Evolutionary conservation across 192 early-diverging fungal genomes (phyloP).

Genomic region (Coemansia sp.): DNA sequence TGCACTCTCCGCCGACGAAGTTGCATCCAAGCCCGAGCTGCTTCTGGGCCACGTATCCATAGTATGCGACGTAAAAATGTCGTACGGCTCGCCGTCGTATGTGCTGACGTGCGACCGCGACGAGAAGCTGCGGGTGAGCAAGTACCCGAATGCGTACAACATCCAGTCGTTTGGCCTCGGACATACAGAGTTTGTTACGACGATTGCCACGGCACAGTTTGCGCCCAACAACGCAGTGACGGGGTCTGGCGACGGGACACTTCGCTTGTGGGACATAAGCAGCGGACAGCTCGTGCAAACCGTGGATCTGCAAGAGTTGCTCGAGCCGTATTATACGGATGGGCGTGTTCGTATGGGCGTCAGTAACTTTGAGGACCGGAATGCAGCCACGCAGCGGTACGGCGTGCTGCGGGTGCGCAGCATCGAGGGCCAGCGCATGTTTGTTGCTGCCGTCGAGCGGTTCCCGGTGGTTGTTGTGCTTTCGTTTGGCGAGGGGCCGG

Average conservation of each 20-base stretch:
- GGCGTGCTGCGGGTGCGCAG: conserved; percentile 46
- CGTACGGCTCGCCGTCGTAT: conserved; percentile 55
- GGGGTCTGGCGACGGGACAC: conserved; percentile 79
- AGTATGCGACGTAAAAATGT: conserved; percentile 79
- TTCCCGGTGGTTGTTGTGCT: conserved; percentile 37
- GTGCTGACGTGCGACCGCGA: conserved; percentile 94
- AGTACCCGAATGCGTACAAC: conserved; percentile 85
- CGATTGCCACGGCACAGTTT: conserved; percentile 60
- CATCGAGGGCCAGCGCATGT: conserved; percentile 12
- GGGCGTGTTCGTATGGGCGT: conserved; percentile 18
- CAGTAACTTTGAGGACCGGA: conserved; percentile 35
- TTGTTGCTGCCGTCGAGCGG: conserved; percentile 38
- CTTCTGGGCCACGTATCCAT: conserved; percentile 94
- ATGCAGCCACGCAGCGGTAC: conserved; percentile 30
- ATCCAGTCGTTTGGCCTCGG: conserved; percentile 90
- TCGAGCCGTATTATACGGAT: conserved; percentile 34
- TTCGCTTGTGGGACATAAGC: conserved; percentile 74
- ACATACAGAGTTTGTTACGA: conserved; percentile 81
- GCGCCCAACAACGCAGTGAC: conserved; percentile 64
- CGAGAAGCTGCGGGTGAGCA: conserved; percentile 95
- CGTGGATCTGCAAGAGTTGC: conserved; percentile 56
- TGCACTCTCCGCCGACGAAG: neutral
- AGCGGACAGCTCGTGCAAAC: conserved; percentile 67
- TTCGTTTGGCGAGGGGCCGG: conserved; percentile 13
- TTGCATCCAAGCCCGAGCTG: conserved; percentile 20